Evolutionary conservation across 1,284 basidiomycete species (phyloP).

Genomic region (Coniferiporia weirii): DNA sequence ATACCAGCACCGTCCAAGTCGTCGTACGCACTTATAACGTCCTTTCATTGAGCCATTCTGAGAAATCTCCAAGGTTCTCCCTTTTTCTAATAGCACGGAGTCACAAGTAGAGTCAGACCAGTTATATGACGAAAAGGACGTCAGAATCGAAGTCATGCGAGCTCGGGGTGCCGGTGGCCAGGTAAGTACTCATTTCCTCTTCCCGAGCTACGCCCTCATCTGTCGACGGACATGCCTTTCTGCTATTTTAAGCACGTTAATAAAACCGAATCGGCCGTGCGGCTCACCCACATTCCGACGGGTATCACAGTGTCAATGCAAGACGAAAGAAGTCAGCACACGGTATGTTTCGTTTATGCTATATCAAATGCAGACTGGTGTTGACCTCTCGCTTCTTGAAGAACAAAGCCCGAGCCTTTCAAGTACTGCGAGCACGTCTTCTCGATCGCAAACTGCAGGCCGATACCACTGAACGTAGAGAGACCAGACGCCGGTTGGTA

Average conservation of each 20-base stretch:
- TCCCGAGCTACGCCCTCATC: background rate
- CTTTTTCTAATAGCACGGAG: constrained; percentile 55
- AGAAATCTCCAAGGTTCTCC: constrained; percentile 57
- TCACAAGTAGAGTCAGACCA: constrained; percentile 38
- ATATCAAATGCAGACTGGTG: background rate
- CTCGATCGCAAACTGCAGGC: constrained; percentile 72
- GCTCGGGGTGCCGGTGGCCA: constrained; percentile 96
- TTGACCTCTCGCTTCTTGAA: constrained; percentile 28
- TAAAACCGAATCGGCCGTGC: constrained; percentile 97
- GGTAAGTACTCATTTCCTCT: constrained; percentile 35
- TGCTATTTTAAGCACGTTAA: constrained; percentile 78
- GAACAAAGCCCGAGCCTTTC: constrained; percentile 87
- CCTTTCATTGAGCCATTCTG: background rate
- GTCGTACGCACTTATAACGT: constrained; percentile 51
- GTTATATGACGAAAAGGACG: constrained; percentile 79
- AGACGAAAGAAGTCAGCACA: constrained; percentile 94
- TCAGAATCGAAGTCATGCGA: constrained; percentile 91
- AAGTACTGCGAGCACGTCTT: constrained; percentile 77
- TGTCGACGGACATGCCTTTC: constrained; percentile 7
- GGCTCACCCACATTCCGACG: constrained; percentile 89
- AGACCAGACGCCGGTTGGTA: constrained; percentile 67
- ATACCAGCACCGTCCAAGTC: constrained; percentile 89
- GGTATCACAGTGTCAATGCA: constrained; percentile 98
- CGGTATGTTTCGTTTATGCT: constrained; percentile 41
- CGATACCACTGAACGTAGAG: constrained; percentile 69